Percentiles rank a stretch among this genome's conserved stretches.
These are phyloP conservation scores for Fusarium pseudocircinatum DNA, from an alignment of 2,329 filamentous ascomycete species.

Conservation along the genomic window DNA sequence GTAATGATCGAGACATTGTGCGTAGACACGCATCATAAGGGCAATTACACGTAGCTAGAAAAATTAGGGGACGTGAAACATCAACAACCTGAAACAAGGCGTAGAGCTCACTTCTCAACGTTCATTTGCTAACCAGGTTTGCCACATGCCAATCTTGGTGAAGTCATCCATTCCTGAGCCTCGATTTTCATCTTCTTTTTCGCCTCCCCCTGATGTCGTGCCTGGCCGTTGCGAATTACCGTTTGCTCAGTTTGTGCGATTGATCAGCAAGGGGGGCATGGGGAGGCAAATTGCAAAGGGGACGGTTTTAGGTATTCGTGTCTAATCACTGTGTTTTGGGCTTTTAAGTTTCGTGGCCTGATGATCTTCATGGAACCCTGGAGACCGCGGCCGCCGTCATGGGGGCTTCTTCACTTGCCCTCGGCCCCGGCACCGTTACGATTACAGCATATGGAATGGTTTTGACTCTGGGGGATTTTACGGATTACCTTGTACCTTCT, in stretches of 20 bases:
- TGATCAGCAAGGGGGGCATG: neutral
- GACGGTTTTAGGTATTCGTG: neutral
- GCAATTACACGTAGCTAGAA: conserved; percentile 6
- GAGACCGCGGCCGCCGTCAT: conserved; percentile 8
- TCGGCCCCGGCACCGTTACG: neutral
- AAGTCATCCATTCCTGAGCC: conserved; percentile 30
- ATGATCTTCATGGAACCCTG: conserved; percentile 1
- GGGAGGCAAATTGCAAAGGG: conserved; percentile 9
- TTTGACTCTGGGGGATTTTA: neutral
- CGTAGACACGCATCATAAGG: conserved; percentile 2
- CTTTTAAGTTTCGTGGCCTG: neutral
- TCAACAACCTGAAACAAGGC: conserved; percentile 26
- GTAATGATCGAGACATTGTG: neutral
- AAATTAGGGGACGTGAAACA: conserved; percentile 23
- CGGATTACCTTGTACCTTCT: conserved; percentile 6
- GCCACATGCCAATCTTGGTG: conserved; percentile 38
- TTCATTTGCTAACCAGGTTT: conserved; percentile 22
- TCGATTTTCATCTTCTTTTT: conserved; percentile 18
- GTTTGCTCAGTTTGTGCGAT: neutral
- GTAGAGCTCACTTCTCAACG: neutral
- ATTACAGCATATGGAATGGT: neutral
- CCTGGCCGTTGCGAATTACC: neutral
- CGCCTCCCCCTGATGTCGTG: conserved; percentile 29
- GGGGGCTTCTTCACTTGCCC: conserved; percentile 1
- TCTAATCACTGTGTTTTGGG: neutral